phyloP scores from a whole-genome alignment of 2,329 filamentous ascomycete genomes.

The Nemania diffusa region DNA sequence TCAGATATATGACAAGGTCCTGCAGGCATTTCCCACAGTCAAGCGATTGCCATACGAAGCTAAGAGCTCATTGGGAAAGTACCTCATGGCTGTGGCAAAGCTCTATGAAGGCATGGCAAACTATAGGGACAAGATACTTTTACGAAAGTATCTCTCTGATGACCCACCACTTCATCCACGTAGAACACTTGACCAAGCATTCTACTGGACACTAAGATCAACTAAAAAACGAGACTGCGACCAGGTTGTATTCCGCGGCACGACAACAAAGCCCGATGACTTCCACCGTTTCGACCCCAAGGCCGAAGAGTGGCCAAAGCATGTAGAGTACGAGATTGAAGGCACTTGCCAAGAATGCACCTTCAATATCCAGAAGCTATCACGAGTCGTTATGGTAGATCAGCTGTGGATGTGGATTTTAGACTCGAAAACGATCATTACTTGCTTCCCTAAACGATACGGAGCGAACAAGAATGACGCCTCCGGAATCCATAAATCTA shows the following conservation, averaged over 20 bases:
- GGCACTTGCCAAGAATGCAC: background rate
- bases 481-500: conserved; percentile 54
- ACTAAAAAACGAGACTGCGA: conserved; percentile 54
- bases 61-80: conserved; percentile 41
- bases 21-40: background rate
- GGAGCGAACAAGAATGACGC: conserved; percentile 53
- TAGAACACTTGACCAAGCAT: conserved; percentile 58
- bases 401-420: conserved; percentile 58
- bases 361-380: conserved; percentile 22
- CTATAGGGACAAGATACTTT: conserved; percentile 50
- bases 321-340: background rate
- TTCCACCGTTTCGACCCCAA: conserved; percentile 38
- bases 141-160: conserved; percentile 48
- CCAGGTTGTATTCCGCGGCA: conserved; percentile 55
- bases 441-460: conserved; percentile 56
- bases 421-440: conserved; percentile 53
- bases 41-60: background rate
- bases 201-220: conserved; percentile 53
- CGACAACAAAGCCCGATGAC: conserved; percentile 40
- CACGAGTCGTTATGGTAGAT: conserved; percentile 54
- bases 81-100: conserved; percentile 49
- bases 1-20: background rate
- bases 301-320: background rate
- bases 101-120: conserved; percentile 53
- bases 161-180: conserved; percentile 55